A percentile compares a stretch with the other conserved stretches of the same genome.
Evolutionary conservation across 768 basidiomycete species (phyloP).

Genomic region (Vararia minispora): DNA sequence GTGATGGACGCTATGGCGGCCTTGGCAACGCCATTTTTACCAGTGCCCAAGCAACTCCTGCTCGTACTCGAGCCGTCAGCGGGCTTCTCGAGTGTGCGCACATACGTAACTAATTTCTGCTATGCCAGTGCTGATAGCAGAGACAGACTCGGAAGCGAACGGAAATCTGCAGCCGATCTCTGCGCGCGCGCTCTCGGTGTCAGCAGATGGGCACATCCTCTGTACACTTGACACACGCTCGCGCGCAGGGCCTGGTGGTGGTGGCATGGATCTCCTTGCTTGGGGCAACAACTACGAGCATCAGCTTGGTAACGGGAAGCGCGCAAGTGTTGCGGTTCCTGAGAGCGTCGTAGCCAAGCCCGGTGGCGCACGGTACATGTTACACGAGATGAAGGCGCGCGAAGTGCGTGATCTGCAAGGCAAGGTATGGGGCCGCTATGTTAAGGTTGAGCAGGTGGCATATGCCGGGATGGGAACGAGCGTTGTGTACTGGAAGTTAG

Average conservation of each 20-base stretch:
- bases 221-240: slow-evolving; percentile 55
- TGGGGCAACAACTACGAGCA: slow-evolving; percentile 70
- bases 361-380: slow-evolving; percentile 49
- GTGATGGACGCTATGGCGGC: slow-evolving; percentile 78
- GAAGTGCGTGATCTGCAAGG: slow-evolving; percentile 51
- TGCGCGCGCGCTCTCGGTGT: slow-evolving; percentile 53
- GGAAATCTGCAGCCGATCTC: slow-evolving; percentile 51
- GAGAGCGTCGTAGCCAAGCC: slow-evolving; percentile 35
- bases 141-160: slow-evolving; percentile 61
- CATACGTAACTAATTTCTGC: slow-evolving; percentile 1
- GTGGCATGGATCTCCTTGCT: slow-evolving; percentile 52
- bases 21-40: slow-evolving; percentile 58
- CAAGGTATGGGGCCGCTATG: slow-evolving; percentile 44
- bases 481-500: slow-evolving; percentile 66
- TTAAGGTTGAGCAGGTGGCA: slow-evolving; percentile 53
- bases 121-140: no score
- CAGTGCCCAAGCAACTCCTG: slow-evolving; percentile 59
- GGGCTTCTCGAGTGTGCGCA: slow-evolving; percentile 77
- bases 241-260: slow-evolving; percentile 35
- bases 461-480: slow-evolving; percentile 54
- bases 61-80: slow-evolving; percentile 68
- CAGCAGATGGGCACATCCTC: slow-evolving; percentile 67
- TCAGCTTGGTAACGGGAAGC: slow-evolving; percentile 69
- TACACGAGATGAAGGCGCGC: slow-evolving; percentile 36
- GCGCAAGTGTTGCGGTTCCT: slow-evolving; percentile 45